phyloP scores from a whole-genome alignment of 495 filamentous ascomycete species.

The Thermothielavioides terrestris region DNA sequence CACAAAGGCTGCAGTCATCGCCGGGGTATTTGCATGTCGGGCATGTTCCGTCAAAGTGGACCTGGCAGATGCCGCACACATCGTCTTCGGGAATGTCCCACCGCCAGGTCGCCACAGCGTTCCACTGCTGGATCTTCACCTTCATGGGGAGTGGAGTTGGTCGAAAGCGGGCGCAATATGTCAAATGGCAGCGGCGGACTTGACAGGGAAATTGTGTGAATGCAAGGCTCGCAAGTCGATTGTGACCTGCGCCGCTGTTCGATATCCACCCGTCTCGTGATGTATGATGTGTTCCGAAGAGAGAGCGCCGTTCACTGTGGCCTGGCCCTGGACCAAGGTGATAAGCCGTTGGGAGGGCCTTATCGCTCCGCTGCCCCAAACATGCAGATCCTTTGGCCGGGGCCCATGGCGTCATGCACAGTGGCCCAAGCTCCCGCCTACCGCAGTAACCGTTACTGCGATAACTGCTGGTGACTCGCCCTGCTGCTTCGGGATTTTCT shows the following conservation, averaged over 20 bases:
- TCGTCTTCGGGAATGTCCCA: constrained; percentile 99
- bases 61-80: constrained; percentile 96
- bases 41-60: constrained; percentile 95
- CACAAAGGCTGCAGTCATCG: constrained; percentile 87
- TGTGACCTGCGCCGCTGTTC: too few species aligned
- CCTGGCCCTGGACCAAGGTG: too few species aligned
- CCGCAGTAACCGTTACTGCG: not conserved
- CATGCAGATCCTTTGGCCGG: not conserved
- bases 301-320: too few species aligned
- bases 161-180: not conserved
- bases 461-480: too few species aligned
- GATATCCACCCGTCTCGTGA: too few species aligned
- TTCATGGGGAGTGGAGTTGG: constrained; percentile 62
- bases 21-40: constrained; percentile 96
- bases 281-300: too few species aligned
- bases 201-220: not conserved
- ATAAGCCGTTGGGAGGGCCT: too few species aligned
- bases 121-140: constrained; percentile 86
- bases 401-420: constrained; percentile 5
- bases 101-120: constrained; percentile 88
- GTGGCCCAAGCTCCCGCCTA: constrained; percentile 19
- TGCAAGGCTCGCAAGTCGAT: not conserved
- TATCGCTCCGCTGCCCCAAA: too few species aligned
- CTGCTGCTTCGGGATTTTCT: too few species aligned
- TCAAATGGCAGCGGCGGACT: too few species aligned